These are phyloP conservation scores for Leptographium galeiforme DNA, from an alignment of 2,329 filamentous ascomycete species.

Conservation along the genomic window DNA sequence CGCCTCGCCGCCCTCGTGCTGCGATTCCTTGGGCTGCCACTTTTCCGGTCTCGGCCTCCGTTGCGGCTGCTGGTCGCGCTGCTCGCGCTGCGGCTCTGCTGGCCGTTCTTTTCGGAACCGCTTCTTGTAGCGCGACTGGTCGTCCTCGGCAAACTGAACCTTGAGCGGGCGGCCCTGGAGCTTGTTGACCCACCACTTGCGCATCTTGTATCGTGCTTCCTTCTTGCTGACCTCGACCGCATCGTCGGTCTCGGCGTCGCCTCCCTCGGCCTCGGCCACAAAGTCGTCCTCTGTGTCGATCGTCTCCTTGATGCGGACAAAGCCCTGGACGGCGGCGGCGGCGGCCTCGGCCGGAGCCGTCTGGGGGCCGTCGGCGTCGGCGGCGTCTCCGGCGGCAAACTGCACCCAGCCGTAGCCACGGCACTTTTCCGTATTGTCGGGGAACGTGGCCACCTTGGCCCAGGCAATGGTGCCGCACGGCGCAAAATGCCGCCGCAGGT, in stretches of 20 bases:
- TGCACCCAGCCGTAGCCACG: constrained; percentile 95
- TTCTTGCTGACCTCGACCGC: constrained; percentile 21
- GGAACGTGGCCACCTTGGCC: constrained; percentile 85
- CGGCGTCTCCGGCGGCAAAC: constrained; percentile 35
- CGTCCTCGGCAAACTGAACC: constrained; percentile 88
- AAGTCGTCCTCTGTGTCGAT: constrained; percentile 51
- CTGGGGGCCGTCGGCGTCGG: background rate
- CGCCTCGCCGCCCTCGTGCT: constrained; percentile 1
- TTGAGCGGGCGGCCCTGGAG: constrained; percentile 69
- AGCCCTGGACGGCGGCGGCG: constrained; percentile 67
- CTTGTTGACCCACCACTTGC: constrained; percentile 76
- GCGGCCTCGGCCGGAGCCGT: constrained; percentile 30
- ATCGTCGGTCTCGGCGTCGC: constrained; percentile 20
- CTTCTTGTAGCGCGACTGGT: constrained; percentile 82
- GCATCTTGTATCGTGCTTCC: constrained; percentile 41
- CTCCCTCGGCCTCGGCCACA: constrained; percentile 31
- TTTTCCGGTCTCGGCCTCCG: constrained; percentile 15
- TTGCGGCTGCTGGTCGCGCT: constrained; percentile 2
- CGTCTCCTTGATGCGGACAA: constrained; percentile 55
- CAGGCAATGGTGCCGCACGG: constrained; percentile 74
- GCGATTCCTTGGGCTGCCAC: constrained; percentile 14
- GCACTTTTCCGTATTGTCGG: constrained; percentile 83
- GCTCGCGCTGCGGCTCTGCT: constrained; percentile 12
- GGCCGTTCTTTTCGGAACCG: constrained; percentile 63
- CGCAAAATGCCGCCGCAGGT: constrained; percentile 65